Base-by-base conservation (phyloP, 176 grass and related monocot genomes). In the Cenchrus fungigraminus region DNA sequence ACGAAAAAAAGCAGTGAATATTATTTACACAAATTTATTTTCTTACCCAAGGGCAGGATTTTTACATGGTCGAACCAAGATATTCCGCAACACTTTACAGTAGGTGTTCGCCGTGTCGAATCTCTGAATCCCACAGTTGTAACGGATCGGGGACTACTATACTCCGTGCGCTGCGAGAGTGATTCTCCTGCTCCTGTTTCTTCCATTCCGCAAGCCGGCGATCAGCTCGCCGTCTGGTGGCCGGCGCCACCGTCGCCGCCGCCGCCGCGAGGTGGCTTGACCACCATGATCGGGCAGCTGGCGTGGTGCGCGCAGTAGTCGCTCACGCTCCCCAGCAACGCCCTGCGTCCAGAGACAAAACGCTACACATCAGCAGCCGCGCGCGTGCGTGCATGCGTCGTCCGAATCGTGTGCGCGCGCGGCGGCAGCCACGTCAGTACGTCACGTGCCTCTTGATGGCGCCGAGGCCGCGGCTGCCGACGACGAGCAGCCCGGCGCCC, bases 401-500 rank as follows among this genome's bases (percentile, higher is more conserved):
- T 34, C 63, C 31, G 12, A 12, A n/a, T n/a, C 13, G 29, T 5
- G 63, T 37, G 15, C 12, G 0, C 3, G 12, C 12, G 28, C 16
- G 5, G 37, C 67, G 6, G 37, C 55, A 4, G 37, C 37, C 37
- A 40, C 37, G 37, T 40, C 20, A 25, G 25, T 25, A 25, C 6
- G 20, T 46, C 52, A 17, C 3, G 37, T 64, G 85, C 91, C 84
- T 87, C 49, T 87, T 84, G 40, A 92, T 32, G 54, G 79, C 70
- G 51, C 91, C 84, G 71, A 83, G 79, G 43, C 87, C 83, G 65
- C 85, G 87, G 77, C 84, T 89, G 72, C 91, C 91, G 9, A 92
- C 75, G 49, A 89, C 84, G n/a, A 92, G 79, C 68, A 92, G 59
- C 37, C 83, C 84, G 6, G 80, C 87, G 53, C 76, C 79, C 58